Evolutionary conservation across 2,329 filamentous ascomycete species (phyloP).

Genomic region (Allantophomopsis cytisporea): DNA sequence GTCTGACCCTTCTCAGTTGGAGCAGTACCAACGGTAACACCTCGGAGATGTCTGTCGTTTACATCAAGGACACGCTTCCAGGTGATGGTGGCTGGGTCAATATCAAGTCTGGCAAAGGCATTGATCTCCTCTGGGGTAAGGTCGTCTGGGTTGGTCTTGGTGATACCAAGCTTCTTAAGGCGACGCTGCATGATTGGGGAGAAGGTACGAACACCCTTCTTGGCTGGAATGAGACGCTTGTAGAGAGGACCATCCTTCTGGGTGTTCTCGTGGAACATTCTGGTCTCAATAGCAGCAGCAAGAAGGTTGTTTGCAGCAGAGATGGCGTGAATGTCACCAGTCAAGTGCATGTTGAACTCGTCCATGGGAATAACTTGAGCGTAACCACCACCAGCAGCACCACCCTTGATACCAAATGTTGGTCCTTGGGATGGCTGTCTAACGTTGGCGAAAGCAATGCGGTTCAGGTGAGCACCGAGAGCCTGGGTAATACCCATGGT

Average conservation of each 20-base stretch:
- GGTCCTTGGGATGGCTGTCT: conserved; percentile 94
- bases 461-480: conserved; percentile 74
- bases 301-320: conserved; percentile 94
- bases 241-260: conserved; percentile 86
- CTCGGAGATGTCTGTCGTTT: conserved; percentile 87
- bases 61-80: conserved; percentile 95
- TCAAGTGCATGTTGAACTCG: conserved; percentile 96
- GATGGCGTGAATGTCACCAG: conserved; percentile 95
- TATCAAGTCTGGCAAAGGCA: conserved; percentile 86
- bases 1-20: conserved; percentile 82
- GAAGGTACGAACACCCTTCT: conserved; percentile 83
- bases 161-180: conserved; percentile 88
- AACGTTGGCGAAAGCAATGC: conserved; percentile 90
- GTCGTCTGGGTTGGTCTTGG: conserved; percentile 86
- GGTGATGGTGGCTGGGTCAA: conserved; percentile 92
- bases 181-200: conserved; percentile 84
- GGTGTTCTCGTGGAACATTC: conserved; percentile 95
- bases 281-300: conserved; percentile 90
- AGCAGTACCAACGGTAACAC: conserved; percentile 78
- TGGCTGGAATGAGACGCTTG: conserved; percentile 73
- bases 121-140: conserved; percentile 80
- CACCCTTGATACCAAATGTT: conserved; percentile 98
- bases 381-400: conserved; percentile 93
- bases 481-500: conserved; percentile 94
- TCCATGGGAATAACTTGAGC: conserved; percentile 99